These are phyloP conservation scores for Trametes sanguinea DNA, from an alignment of 768 basidiomycete genomes.

Conservation along the genomic window DNA sequence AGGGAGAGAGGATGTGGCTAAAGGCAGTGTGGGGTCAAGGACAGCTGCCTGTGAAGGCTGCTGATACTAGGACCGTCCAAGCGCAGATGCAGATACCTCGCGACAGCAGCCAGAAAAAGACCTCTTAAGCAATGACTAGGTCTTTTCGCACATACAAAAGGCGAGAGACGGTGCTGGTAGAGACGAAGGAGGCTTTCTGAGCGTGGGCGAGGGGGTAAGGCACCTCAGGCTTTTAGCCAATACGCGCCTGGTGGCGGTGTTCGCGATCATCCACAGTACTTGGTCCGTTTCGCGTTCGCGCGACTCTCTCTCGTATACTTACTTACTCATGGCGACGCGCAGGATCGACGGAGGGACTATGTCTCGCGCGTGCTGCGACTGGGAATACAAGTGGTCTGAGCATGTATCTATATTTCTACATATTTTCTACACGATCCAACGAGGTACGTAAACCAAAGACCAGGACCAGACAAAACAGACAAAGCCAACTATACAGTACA, in stretches of 20 bases:
- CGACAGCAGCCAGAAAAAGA: too few species aligned
- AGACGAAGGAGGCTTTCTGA: too few species aligned
- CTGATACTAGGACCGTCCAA: too few species aligned
- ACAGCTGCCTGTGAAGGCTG: too few species aligned
- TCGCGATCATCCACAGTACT: neutral
- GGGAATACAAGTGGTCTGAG: neutral
- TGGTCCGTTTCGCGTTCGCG: neutral
- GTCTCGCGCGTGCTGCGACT: too few species aligned
- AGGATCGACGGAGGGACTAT: too few species aligned
- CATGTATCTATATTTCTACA: conserved; percentile 1
- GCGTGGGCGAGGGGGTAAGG: neutral
- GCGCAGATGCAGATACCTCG: too few species aligned
- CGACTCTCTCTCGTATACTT: too few species aligned
- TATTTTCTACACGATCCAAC: neutral
- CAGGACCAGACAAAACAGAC: neutral
- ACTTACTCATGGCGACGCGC: too few species aligned
- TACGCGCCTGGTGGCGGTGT: conserved; percentile 8
- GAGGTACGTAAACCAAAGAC: neutral
- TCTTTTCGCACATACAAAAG: too few species aligned
- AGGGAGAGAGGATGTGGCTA: neutral
- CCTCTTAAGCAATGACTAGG: too few species aligned
- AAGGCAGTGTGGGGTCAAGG: neutral
- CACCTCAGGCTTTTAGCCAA: neutral
- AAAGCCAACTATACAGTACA: neutral
- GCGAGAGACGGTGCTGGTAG: neutral